These are phyloP conservation scores for Pisolithus microcarpus DNA, from an alignment of 768 basidiomycete genomes.

Conservation along the genomic window DNA sequence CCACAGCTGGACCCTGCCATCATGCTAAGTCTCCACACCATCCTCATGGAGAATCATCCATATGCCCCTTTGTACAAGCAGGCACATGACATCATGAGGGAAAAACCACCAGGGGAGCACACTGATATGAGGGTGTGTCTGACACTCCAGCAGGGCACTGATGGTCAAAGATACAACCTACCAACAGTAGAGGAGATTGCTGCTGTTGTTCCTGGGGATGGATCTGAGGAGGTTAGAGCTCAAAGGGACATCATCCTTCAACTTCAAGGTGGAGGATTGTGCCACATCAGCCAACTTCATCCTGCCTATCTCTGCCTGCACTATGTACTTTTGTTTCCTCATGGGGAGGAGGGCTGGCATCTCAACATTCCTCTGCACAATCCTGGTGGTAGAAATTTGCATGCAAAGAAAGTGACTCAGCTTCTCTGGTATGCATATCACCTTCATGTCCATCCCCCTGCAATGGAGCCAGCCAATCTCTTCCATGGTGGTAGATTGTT, in stretches of 20 bases:
- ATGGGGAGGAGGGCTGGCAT: slow-evolving; percentile 32
- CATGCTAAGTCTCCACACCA: slow-evolving; percentile 15
- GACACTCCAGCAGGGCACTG: slow-evolving; percentile 5
- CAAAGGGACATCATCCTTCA: slow-evolving; percentile 29
- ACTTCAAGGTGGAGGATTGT: slow-evolving; percentile 18
- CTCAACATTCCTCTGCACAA: slow-evolving; percentile 4
- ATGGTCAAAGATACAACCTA: slow-evolving; percentile 33
- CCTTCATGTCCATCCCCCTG: neutral
- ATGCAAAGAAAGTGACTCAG: neutral
- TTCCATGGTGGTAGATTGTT: slow-evolving; percentile 34
- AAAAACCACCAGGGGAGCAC: slow-evolving; percentile 6
- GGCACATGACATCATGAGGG: slow-evolving; percentile 20
- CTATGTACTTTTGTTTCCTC: slow-evolving; percentile 38
- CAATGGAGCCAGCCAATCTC: slow-evolving; percentile 20
- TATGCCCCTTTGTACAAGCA: slow-evolving; percentile 23
- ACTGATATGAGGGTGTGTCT: slow-evolving; percentile 6
- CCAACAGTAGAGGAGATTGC: slow-evolving; percentile 37
- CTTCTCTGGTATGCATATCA: neutral
- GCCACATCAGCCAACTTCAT: slow-evolving; percentile 27
- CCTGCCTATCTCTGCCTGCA: slow-evolving; percentile 31
- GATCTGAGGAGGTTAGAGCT: slow-evolving; percentile 2
- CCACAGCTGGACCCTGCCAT: slow-evolving; percentile 21
- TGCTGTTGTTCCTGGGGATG: slow-evolving; percentile 30
- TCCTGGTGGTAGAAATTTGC: neutral
- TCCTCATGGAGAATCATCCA: slow-evolving; percentile 15